phyloP scores from a whole-genome alignment of 2,329 filamentous ascomycete species.

The Aureobasidium uvarum region DNA sequence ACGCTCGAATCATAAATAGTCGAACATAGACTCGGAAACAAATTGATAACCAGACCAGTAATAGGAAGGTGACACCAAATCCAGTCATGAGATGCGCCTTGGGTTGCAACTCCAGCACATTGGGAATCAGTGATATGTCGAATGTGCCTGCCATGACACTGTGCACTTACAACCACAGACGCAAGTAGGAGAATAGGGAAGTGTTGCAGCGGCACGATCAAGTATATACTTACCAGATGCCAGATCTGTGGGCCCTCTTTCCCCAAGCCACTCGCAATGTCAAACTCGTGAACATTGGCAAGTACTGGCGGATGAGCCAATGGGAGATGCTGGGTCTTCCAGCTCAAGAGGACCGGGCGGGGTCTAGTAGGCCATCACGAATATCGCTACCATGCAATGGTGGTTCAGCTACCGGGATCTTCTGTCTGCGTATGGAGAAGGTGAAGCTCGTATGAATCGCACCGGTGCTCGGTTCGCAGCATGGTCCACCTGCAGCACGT shows the following conservation, averaged over 20 bases:
- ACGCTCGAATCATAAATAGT: constrained; percentile 22
- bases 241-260: background rate
- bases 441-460: background rate
- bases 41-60: constrained; percentile 24
- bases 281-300: background rate
- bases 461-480: constrained; percentile 8
- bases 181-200: background rate
- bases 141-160: constrained; percentile 4
- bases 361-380: background rate
- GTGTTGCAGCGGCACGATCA: background rate
- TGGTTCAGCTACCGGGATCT: background rate
- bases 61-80: constrained; percentile 14
- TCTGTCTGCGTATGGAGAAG: background rate
- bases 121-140: background rate
- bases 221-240: constrained; percentile 22
- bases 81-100: background rate
- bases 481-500: background rate
- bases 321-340: background rate
- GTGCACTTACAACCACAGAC: background rate
- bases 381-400: constrained; percentile 6
- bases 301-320: background rate
- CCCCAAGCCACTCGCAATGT: background rate
- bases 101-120: constrained; percentile 17
- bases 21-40: constrained; percentile 25
- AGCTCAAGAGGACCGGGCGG: background rate